A percentile compares a stretch with the other conserved stretches of the same genome.
Evolutionary conservation across 2,329 filamentous ascomycete genomes (phyloP).

Genomic region (Simplicillium sp.): DNA sequence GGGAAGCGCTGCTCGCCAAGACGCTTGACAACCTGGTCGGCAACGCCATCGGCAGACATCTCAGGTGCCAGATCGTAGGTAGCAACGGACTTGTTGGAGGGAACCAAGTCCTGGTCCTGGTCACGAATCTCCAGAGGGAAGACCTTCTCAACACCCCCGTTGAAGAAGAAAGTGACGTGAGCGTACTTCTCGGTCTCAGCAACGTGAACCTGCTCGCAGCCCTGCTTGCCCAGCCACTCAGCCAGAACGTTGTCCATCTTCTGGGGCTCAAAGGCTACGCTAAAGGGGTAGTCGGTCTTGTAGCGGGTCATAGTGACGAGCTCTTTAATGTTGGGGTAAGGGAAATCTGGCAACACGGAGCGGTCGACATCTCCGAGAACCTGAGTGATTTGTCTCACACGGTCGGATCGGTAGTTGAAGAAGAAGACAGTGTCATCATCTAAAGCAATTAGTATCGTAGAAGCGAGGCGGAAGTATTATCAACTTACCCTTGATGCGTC

Average conservation of each 20-base stretch:
- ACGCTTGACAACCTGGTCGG: constrained; percentile 80
- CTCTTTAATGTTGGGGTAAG: constrained; percentile 77
- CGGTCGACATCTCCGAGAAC: constrained; percentile 87
- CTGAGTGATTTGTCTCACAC: constrained; percentile 92
- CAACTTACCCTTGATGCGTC: constrained; percentile 71
- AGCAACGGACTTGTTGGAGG: constrained; percentile 79
- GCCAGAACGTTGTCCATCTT: constrained; percentile 97
- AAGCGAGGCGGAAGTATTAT: neutral
- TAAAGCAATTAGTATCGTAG: constrained; percentile 19
- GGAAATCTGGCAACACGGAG: constrained; percentile 82
- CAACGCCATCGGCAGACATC: constrained; percentile 90
- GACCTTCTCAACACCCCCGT: constrained; percentile 93
- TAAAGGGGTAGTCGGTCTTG: constrained; percentile 90
- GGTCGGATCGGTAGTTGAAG: constrained; percentile 99
- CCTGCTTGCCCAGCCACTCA: constrained; percentile 88
- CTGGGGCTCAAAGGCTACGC: constrained; percentile 87
- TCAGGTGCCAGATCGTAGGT: constrained; percentile 93
- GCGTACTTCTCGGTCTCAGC: constrained; percentile 99
- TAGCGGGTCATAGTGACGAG: constrained; percentile 98
- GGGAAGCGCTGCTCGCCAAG: constrained; percentile 79
- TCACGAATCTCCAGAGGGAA: constrained; percentile 89
- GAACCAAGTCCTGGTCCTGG: constrained; percentile 66
- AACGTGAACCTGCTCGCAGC: constrained; percentile 86
- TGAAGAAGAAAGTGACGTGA: constrained; percentile 99
- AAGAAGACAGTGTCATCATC: constrained; percentile 95